Percentiles rank a stretch among this genome's conserved stretches.
Conservation (phyloP, 2,329 filamentous ascomycete species). For the Cladophialophora chaetospira region DNA sequence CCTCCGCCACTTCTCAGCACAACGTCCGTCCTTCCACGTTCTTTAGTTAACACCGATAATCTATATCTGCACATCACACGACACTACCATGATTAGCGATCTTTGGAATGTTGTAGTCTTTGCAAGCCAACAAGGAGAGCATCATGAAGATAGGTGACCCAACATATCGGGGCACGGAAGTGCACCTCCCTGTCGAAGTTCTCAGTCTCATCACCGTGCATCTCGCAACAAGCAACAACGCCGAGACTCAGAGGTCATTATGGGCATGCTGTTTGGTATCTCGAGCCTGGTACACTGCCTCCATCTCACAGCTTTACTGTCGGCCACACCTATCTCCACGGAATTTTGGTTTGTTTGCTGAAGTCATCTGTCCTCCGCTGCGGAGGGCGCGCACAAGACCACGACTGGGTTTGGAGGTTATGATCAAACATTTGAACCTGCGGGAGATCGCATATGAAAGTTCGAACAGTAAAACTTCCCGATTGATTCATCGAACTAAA, state of each 20-base stretch:
- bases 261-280: slow-evolving; percentile 56
- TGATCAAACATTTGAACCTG: slow-evolving; percentile 57
- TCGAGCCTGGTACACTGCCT: slow-evolving; percentile 59
- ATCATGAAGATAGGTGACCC: slow-evolving; percentile 29
- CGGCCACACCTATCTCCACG: slow-evolving; percentile 52
- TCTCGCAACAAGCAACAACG: slow-evolving; percentile 3
- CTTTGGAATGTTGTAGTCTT: too few species aligned
- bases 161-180: slow-evolving; percentile 19
- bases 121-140: too few species aligned
- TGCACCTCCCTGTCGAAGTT: slow-evolving; percentile 29
- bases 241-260: slow-evolving; percentile 48
- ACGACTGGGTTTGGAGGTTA: slow-evolving; percentile 42
- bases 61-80: too few species aligned
- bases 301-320: slow-evolving; percentile 55
- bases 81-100: too few species aligned
- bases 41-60: too few species aligned
- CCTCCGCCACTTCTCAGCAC: too few species aligned
- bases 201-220: slow-evolving; percentile 18
- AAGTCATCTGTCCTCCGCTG: slow-evolving; percentile 57
- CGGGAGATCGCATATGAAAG: slow-evolving; percentile 60
- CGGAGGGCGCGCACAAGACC: slow-evolving; percentile 45
- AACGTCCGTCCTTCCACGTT: too few species aligned
- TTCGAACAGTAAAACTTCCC: slow-evolving; percentile 58
- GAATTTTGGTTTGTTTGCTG: slow-evolving; percentile 57
- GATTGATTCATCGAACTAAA: slow-evolving; percentile 58